Percentiles rank a stretch among this genome's conserved stretches.
Conservation (phyloP, 805 yeast species). For the Nakazawaea ambrosiae region DNA sequence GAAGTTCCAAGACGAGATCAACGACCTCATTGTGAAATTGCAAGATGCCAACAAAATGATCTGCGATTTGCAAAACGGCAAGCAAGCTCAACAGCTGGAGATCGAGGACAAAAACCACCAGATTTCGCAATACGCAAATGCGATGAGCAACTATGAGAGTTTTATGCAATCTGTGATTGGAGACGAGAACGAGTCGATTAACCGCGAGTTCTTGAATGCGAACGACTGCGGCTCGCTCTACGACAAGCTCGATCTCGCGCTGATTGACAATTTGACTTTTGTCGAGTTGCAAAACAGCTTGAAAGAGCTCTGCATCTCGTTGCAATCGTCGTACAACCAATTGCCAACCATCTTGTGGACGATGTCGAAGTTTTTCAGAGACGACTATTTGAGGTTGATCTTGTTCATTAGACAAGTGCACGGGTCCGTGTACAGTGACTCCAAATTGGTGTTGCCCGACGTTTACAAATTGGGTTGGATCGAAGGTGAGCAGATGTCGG, state of each 20-base stretch:
- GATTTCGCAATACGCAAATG: not conserved
- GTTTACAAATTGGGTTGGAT: slow-evolving; percentile 9
- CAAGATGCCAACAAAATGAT: no score
- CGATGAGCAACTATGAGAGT: not conserved
- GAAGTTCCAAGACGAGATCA: no score
- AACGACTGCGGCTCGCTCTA: slow-evolving; percentile 1
- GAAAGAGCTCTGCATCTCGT: slow-evolving; percentile 2
- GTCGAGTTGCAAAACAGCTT: slow-evolving; percentile 7
- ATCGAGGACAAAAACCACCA: no score
- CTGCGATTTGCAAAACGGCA: no score
- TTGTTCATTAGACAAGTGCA: slow-evolving; percentile 3
- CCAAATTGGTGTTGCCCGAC: slow-evolving; percentile 3
- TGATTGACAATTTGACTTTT: slow-evolving; percentile 3
- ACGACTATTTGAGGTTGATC: slow-evolving; percentile 8
- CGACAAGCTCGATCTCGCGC: not conserved
- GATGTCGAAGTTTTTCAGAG: slow-evolving; percentile 5
- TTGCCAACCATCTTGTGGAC: not conserved
- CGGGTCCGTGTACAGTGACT: not conserved
- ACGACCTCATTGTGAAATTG: no score
- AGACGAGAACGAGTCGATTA: not conserved
- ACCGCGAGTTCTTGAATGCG: not conserved
- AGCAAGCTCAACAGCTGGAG: not conserved
- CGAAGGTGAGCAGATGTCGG: not conserved
- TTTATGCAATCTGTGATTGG: slow-evolving; percentile 4
- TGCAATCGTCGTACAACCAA: not conserved